Evolutionary conservation across 306 rosid genomes (phyloP).

Genomic region (Pachyrhizus erosus): DNA sequence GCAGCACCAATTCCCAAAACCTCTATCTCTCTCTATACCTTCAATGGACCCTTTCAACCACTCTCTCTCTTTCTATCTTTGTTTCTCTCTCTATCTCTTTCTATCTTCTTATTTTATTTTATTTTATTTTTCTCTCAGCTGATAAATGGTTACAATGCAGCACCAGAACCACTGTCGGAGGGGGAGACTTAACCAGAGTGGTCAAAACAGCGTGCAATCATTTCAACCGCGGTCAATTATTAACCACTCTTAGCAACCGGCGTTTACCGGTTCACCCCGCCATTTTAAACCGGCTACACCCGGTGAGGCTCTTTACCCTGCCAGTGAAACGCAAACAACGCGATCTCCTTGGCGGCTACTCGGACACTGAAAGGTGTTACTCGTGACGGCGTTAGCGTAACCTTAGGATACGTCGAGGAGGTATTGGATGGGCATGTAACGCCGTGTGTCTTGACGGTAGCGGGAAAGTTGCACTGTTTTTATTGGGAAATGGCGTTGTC

Average conservation of each 20-base stretch:
- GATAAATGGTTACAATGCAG: constrained; percentile 46
- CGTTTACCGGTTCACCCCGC: constrained; percentile 35
- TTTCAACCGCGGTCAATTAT: constrained; percentile 71
- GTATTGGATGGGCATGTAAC: constrained; percentile 33
- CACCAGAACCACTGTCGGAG: constrained; percentile 53
- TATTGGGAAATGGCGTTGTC: constrained; percentile 77
- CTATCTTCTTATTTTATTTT: background rate
- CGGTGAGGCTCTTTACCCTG: constrained; percentile 31
- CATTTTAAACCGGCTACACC: constrained; percentile 42
- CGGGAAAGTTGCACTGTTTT: constrained; percentile 58
- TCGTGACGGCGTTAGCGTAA: constrained; percentile 39
- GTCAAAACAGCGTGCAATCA: constrained; percentile 61
- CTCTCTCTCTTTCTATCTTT: constrained; percentile 17
- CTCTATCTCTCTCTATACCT: constrained; percentile 26
- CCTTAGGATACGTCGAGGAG: background rate
- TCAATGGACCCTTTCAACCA: background rate
- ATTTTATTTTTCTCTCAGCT: constrained; percentile 8
- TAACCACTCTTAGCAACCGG: constrained; percentile 51
- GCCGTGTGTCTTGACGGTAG: constrained; percentile 50
- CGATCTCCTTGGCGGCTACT: constrained; percentile 44
- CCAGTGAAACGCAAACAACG: constrained; percentile 46
- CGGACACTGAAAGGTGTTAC: background rate
- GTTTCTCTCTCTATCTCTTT: background rate
- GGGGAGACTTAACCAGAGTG: constrained; percentile 56
- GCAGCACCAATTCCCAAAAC: constrained; percentile 36